Conservation (phyloP, 352 stramenopile species). For the Pythium insidiosum region DNA sequence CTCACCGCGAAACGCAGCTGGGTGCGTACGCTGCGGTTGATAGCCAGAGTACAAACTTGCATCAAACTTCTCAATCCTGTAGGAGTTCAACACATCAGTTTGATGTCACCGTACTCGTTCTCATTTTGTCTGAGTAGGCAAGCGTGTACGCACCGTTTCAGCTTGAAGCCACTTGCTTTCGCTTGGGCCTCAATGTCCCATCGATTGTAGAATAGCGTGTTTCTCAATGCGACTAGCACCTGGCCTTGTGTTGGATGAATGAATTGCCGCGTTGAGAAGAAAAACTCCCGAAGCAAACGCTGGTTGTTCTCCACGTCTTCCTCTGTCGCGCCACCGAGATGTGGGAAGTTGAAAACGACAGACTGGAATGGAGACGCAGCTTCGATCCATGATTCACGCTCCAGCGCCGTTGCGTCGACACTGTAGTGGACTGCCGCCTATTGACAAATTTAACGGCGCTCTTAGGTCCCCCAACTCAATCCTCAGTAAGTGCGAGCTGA, state of each 20-base stretch:
- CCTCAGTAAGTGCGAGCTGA: background rate
- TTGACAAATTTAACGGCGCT: slow-evolving; percentile 1
- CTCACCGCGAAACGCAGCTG: slow-evolving; percentile 62
- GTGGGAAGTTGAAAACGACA: slow-evolving; percentile 84
- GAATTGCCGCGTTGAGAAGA: slow-evolving; percentile 51
- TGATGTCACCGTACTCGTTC: no score
- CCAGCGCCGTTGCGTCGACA: slow-evolving; percentile 60
- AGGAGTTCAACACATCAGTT: slow-evolving; percentile 2
- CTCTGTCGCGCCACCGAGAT: slow-evolving; percentile 74
- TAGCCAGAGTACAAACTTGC: slow-evolving; percentile 64
- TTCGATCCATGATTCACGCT: slow-evolving; percentile 45
- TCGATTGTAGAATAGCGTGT: slow-evolving; percentile 80
- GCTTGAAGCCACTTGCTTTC: slow-evolving; percentile 44
- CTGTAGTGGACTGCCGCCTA: slow-evolving; percentile 55
- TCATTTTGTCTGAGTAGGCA: no score
- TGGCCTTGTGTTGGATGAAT: slow-evolving; percentile 51
- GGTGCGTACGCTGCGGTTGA: slow-evolving; percentile 67
- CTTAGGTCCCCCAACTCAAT: background rate
- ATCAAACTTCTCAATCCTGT: slow-evolving; percentile 57
- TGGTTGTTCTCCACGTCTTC: slow-evolving; percentile 83
- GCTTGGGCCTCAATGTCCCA: slow-evolving; percentile 76
- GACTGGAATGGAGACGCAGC: slow-evolving; percentile 40
- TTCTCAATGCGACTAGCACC: slow-evolving; percentile 65
- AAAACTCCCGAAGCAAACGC: slow-evolving; percentile 64
- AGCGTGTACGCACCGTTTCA: slow-evolving; percentile 40